Conservation (phyloP, 306 rosid species). For the Inga leiocalycina region DNA sequence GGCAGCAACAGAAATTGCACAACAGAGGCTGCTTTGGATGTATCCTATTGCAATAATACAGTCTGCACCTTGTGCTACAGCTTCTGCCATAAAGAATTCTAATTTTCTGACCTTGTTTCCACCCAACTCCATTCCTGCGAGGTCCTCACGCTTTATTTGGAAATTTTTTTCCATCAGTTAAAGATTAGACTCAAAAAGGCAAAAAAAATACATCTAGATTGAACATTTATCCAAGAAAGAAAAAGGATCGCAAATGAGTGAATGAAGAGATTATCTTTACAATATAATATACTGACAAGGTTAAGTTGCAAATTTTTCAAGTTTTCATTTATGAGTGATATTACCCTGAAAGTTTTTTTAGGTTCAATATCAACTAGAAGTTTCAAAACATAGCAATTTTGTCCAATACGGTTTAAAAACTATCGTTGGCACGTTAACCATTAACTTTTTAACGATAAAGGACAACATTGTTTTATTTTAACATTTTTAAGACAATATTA, state of each 20-base stretch:
- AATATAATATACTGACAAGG: background rate
- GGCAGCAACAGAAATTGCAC: constrained; percentile 95
- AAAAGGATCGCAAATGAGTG: background rate
- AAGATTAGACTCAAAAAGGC: background rate
- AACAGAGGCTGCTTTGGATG: constrained; percentile 95
- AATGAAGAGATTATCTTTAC: background rate
- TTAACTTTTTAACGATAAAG: no score
- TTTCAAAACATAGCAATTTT: no score
- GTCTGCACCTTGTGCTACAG: constrained; percentile 75
- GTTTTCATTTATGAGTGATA: no score
- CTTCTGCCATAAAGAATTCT: constrained; percentile 93
- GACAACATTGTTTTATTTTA: no score
- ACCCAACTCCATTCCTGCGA: constrained; percentile 90
- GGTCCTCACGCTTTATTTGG: constrained; percentile 76
- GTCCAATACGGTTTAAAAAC: no score
- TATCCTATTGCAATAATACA: constrained; percentile 79
- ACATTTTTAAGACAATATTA: no score
- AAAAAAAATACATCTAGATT: background rate
- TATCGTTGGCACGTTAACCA: no score
- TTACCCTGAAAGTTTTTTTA: no score
- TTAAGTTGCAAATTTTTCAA: no score
- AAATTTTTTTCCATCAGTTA: constrained; percentile 33
- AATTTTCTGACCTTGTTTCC: constrained; percentile 91
- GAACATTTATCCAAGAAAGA: background rate
- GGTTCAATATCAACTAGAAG: no score